Evolutionary conservation across 805 yeast genomes (phyloP).

Genomic region (Candida ortonii): DNA sequence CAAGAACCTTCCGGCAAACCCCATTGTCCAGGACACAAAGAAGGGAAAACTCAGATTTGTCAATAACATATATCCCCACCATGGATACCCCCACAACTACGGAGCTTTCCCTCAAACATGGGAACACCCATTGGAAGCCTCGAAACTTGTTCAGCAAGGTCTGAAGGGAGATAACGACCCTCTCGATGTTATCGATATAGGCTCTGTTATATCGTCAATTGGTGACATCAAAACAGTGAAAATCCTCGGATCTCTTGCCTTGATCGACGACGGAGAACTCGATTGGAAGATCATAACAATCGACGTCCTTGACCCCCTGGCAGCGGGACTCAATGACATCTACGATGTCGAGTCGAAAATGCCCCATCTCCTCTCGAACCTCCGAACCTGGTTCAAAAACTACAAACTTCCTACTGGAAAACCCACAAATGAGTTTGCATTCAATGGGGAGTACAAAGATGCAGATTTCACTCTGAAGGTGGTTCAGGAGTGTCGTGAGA

Average conservation of each 20-base stretch:
- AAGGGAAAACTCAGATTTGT: slow-evolving; percentile 69
- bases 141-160: slow-evolving; percentile 37
- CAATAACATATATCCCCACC: slow-evolving; percentile 75
- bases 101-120: slow-evolving; percentile 93
- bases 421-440: slow-evolving; percentile 71
- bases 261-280: slow-evolving; percentile 91
- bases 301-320: slow-evolving; percentile 63
- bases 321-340: slow-evolving; percentile 56
- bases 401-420: slow-evolving; percentile 84
- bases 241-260: slow-evolving; percentile 71
- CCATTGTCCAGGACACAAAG: slow-evolving; percentile 76
- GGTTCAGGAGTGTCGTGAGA: slow-evolving; percentile 59
- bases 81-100: slow-evolving; percentile 83
- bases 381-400: slow-evolving; percentile 77
- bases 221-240: slow-evolving; percentile 62
- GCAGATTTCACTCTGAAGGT: slow-evolving; percentile 56
- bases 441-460: slow-evolving; percentile 63
- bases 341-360: slow-evolving; percentile 63
- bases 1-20: slow-evolving; percentile 57
- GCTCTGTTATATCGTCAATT: slow-evolving; percentile 43
- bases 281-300: slow-evolving; percentile 90
- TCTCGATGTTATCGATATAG: slow-evolving; percentile 89
- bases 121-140: slow-evolving; percentile 81
- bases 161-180: slow-evolving; percentile 91
- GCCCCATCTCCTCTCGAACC: slow-evolving; percentile 69